Base-by-base conservation (phyloP, 352 stramenopile species). In the Pythium aquatile region DNA sequence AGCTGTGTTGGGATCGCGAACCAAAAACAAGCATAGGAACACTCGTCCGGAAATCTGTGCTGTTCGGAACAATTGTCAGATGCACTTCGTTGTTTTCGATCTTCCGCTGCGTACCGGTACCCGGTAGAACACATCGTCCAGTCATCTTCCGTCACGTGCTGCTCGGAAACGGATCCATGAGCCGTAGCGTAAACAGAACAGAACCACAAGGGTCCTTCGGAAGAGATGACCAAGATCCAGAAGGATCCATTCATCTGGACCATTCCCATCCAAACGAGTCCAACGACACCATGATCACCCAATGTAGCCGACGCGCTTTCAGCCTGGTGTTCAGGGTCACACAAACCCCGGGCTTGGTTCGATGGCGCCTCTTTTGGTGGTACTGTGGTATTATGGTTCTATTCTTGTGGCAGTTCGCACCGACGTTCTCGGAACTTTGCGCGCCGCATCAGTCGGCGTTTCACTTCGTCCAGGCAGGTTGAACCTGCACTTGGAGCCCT, bases 401-500 rank as follows among this genome's bases (percentile, higher is more conserved):
- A 42, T 49, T 49, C 42, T 49, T 49, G 42, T 49, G 42, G 42
- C n/a, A 24, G 1, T 24, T 28, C 17, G 13, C 42, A 17, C 10
- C 37, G 37, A n/a, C 10, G 7, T 49, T 49, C 42, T 26, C 17
- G 42, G 42, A 49, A 49, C 16, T 11, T 54, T 42, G 24, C 42
- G n/a, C 28, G 20, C 40, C 40, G 20, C 37, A 53, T 49, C 55
- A 35, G 40, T 39, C 5, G 16, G 5, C 42, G 42, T 49, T 49
- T 28, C 17, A 28, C 42, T 24, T 46, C 1, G 24, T 61, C 4
- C 14, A n/a, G 37, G 37, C 33, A 42, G 42, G 56, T 62, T 62
- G 56, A 62, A 62, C 56, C 20, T 62, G 33, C 56, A 62, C 28
- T 62, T 40, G 56, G 16, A 26, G 8, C 20, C 55, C 56, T 55